These are phyloP conservation scores for Cryptomeria japonica DNA, from an alignment of 75 land plant genomes.

Conservation along the genomic window DNA sequence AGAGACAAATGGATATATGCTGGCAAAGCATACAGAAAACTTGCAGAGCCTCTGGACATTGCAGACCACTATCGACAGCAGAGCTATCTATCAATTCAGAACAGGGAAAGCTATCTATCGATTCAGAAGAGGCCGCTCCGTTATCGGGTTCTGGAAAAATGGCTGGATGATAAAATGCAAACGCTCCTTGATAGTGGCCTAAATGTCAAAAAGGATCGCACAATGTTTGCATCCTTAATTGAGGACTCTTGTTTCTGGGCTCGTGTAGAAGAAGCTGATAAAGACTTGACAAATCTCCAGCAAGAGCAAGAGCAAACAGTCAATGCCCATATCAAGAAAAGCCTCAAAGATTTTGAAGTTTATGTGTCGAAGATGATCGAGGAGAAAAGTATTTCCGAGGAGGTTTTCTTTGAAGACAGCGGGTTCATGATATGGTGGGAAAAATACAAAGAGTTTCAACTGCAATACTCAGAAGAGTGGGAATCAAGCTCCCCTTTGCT, in stretches of 20 bases:
- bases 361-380: not conserved
- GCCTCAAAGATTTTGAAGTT: not conserved
- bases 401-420: not conserved
- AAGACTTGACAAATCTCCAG: too few relatives aligned
- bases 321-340: not conserved
- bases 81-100: too few relatives aligned
- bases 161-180: too few relatives aligned
- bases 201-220: not conserved
- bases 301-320: not conserved
- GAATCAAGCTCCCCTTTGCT: not conserved
- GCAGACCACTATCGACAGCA: too few relatives aligned
- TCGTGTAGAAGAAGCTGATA: too few relatives aligned
- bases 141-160: too few relatives aligned
- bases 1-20: too few relatives aligned
- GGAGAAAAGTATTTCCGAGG: not conserved
- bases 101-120: too few relatives aligned
- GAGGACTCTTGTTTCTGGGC: not conserved
- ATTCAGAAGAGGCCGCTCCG: too few relatives aligned
- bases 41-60: too few relatives aligned
- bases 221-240: slow-evolving; percentile 2
- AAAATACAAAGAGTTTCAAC: not conserved
- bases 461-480: not conserved
- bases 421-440: not conserved
- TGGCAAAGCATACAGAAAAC: too few relatives aligned
- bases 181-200: not conserved